Conservation (phyloP, 768 basidiomycete species). For the Russula ochroleuca region DNA sequence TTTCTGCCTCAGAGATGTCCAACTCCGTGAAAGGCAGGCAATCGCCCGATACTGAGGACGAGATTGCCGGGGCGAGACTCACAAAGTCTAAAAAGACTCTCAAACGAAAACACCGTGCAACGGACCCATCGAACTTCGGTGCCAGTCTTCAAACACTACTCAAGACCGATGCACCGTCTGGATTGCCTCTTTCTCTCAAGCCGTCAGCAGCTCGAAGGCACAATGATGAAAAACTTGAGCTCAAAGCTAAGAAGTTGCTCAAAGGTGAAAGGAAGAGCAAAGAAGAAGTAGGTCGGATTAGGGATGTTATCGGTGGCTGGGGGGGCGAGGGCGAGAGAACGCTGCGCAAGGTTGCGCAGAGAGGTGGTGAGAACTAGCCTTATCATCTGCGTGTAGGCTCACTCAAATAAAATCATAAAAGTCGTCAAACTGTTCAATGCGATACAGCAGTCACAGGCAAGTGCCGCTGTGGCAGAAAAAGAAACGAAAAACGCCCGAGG, state of each 20-base stretch:
- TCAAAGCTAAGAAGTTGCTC: constrained; percentile 64
- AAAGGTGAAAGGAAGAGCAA: constrained; percentile 68
- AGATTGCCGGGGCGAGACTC: constrained; percentile 51
- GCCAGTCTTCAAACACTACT: constrained; percentile 68
- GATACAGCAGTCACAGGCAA: constrained; percentile 75
- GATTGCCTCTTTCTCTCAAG: constrained; percentile 71
- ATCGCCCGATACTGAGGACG: constrained; percentile 54
- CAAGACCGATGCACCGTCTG: constrained; percentile 64
- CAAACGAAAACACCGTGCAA: constrained; percentile 81
- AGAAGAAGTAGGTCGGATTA: constrained; percentile 63
- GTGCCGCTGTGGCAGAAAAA: constrained; percentile 48
- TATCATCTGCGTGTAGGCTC: neutral
- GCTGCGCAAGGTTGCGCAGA: constrained; percentile 77
- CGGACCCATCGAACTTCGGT: constrained; percentile 69
- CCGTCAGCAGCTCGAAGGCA: constrained; percentile 63
- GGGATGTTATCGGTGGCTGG: constrained; percentile 83
- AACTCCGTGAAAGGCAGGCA: constrained; percentile 27
- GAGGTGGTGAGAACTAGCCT: constrained; percentile 56
- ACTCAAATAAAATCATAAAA: constrained; percentile 24
- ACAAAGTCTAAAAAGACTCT: constrained; percentile 73
- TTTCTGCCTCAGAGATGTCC: constrained; percentile 29
- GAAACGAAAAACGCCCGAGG: constrained; percentile 60
- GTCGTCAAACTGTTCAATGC: constrained; percentile 87
- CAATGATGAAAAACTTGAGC: constrained; percentile 73
- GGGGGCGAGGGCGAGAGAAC: constrained; percentile 76